phyloP scores from a whole-genome alignment of 345 rosid species.

The Brassica nigra region DNA sequence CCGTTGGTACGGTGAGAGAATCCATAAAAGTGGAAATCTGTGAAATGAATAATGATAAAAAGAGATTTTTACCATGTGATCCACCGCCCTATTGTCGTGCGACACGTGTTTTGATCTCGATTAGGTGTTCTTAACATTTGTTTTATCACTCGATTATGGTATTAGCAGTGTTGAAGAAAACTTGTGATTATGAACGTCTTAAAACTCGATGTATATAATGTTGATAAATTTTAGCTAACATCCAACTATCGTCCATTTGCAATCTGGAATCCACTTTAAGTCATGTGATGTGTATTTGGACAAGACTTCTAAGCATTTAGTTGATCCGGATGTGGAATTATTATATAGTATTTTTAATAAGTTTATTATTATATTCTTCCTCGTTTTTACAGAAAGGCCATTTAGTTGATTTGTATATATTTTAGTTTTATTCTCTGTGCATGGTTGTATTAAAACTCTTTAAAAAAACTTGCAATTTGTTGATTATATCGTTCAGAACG shows the following conservation, averaged over 20 bases:
- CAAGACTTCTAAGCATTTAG: slow-evolving; percentile 29
- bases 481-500: background rate
- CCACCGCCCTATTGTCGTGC: slow-evolving; percentile 37
- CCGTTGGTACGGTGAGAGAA: slow-evolving; percentile 44
- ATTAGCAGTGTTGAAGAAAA: background rate
- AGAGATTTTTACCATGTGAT: slow-evolving; percentile 36
- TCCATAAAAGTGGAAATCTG: slow-evolving; percentile 30
- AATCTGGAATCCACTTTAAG: slow-evolving; percentile 37
- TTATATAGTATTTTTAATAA: slow-evolving; percentile 1
- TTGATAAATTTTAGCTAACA: slow-evolving; percentile 29
- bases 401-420: background rate
- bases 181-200: slow-evolving; percentile 5
- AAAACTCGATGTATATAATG: slow-evolving; percentile 7
- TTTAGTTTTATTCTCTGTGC: background rate
- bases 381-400: background rate
- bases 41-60: slow-evolving; percentile 16
- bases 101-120: slow-evolving; percentile 36
- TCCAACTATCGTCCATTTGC: slow-evolving; percentile 20
- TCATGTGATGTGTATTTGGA: slow-evolving; percentile 35
- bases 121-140: slow-evolving; percentile 2
- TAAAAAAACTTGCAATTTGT: background rate
- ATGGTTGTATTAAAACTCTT: background rate
- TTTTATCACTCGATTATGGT: slow-evolving; percentile 18
- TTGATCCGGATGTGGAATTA: slow-evolving; percentile 16
- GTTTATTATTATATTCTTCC: slow-evolving; percentile 5